Percentiles rank a stretch among this genome's conserved stretches.
These are phyloP conservation scores for Neopestalotiopsis sp. DNA, from an alignment of 2,329 filamentous ascomycete genomes.

Conservation along the genomic window DNA sequence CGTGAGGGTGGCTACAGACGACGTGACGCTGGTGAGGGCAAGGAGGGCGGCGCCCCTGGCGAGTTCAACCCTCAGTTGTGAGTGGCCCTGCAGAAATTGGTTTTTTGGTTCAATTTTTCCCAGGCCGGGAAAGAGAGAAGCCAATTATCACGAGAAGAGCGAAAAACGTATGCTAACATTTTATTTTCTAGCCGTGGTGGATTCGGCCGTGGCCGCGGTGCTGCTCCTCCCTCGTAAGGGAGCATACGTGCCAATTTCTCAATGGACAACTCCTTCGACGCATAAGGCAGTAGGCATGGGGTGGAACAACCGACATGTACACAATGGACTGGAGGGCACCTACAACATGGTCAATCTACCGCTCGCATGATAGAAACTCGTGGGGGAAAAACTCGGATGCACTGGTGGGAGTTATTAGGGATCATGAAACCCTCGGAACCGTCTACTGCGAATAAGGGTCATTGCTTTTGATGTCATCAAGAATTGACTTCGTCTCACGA, in stretches of 20 bases:
- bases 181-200: slow-evolving; percentile 71
- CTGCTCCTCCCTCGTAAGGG: slow-evolving; percentile 70
- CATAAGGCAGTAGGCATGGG: slow-evolving; percentile 35
- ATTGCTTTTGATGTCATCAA: slow-evolving; percentile 33
- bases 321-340: slow-evolving; percentile 44
- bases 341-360: slow-evolving; percentile 52
- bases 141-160: slow-evolving; percentile 15
- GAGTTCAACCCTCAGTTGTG: slow-evolving; percentile 92
- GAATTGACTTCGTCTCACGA: slow-evolving; percentile 19
- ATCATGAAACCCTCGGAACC: slow-evolving; percentile 38
- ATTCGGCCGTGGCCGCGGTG: slow-evolving; percentile 86
- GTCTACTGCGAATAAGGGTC: slow-evolving; percentile 40
- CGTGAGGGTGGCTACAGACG: slow-evolving; percentile 84
- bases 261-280: slow-evolving; percentile 40
- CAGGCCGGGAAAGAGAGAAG: neutral
- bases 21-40: slow-evolving; percentile 83
- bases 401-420: slow-evolving; percentile 43
- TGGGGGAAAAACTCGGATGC: slow-evolving; percentile 50
- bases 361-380: slow-evolving; percentile 53
- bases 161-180: slow-evolving; percentile 39
- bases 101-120: neutral
- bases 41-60: slow-evolving; percentile 91
- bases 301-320: slow-evolving; percentile 32
- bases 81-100: slow-evolving; percentile 41
- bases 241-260: slow-evolving; percentile 45